Base-by-base conservation (phyloP, 768 basidiomycete species). In the Russula sp. region DNA sequence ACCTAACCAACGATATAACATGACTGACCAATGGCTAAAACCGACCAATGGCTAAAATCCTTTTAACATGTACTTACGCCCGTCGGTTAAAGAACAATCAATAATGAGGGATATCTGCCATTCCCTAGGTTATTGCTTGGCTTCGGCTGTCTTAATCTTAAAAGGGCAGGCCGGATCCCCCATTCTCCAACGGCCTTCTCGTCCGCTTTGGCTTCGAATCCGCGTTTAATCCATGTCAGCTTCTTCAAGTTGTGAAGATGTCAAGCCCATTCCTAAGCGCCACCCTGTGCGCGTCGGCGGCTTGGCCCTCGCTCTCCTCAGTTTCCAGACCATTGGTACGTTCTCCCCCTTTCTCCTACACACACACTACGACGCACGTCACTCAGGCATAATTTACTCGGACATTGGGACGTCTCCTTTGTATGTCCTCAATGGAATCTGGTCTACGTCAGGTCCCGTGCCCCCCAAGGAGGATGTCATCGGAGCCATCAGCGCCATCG, bases 361-460 rank as follows among this genome's bases (percentile, higher is more conserved):
- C 8, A 6, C 20, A 40, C 22, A 22, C 42, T 53, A 4, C n/a
- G 27, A 57, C 34, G 7, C 18, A 20, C 20, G 2, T 27, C 67
- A 34, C 64, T 56, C 64, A 71, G 78, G 79, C 0, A 75, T 77
- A 50, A 76, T 80, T 40, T 79, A 76, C 66, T 74, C 73, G 22
- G 79, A 80, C 61, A 77, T 77, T 55, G 79, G 85, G 6, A 86
- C 85, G 0, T 84, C 82, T 0, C 84, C 86, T 0, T 71, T 87
- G 14, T 88, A 88, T 71, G 81, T 84, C 3, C 70, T 87, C 34
- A 86, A 86, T 68, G 85, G 85, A 9, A 80, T 88, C 14, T 88
- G 84, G 81, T 77, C 83, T 2, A 44, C 80, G 1, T 59, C 67
- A 5, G 81, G 80, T 0, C 75, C 77, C 14, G 70, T 76, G 0